Percentiles rank a stretch among this genome's conserved stretches.
These are phyloP conservation scores for Anisodus acutangulus DNA, from an alignment of 257 asterid genomes.

Conservation along the genomic window DNA sequence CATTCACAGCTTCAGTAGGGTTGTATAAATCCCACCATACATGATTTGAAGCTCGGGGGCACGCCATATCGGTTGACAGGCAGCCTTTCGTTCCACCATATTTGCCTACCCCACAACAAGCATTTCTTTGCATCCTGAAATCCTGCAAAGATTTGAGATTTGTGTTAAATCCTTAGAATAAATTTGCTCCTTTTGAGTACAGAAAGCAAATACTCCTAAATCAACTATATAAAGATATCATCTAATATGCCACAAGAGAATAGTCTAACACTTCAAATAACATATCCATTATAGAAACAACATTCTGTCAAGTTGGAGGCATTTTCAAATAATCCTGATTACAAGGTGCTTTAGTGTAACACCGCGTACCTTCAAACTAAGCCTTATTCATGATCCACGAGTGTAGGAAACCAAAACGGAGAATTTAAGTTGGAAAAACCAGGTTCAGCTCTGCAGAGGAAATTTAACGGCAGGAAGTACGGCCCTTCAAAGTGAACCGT, in stretches of 20 bases:
- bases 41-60: conserved; percentile 44
- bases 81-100: conserved; percentile 53
- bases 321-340: neutral
- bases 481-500: no score
- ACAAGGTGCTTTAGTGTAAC: neutral
- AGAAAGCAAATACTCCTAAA: neutral
- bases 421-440: no score
- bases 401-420: no score
- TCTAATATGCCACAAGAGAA: conserved; percentile 1
- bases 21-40: conserved; percentile 77
- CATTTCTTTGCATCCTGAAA: conserved; percentile 54
- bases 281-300: neutral
- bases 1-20: conserved; percentile 57
- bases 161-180: neutral
- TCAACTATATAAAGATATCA: neutral
- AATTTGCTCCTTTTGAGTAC: neutral
- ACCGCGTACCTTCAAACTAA: no score
- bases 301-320: neutral
- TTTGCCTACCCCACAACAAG: conserved; percentile 61
- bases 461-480: no score
- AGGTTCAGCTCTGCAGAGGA: no score
- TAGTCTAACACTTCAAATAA: neutral
- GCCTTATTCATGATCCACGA: no score
- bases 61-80: conserved; percentile 54
- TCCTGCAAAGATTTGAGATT: conserved; percentile 41